Evolutionary conservation across 169 alveolate species (phyloP), one percentile per base, ranked within the genome.

Genomic region (Cryptosporidium meleagridis): DNA sequence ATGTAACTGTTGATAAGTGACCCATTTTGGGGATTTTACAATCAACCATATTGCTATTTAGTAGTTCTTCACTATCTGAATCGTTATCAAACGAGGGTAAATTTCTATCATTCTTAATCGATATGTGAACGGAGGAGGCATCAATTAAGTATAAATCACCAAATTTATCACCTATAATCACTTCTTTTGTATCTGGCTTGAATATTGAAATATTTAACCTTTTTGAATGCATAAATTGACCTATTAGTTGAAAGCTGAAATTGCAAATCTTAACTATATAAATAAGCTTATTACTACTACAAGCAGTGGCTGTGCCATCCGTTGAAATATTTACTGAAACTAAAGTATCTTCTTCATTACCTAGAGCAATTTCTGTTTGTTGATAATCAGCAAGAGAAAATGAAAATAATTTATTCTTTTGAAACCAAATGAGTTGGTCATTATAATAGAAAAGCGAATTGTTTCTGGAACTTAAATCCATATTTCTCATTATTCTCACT

Each of bases 1-100:
- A 80, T 26, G 89, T 80, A 44, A 80, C 37, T n/a, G 68, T 62
- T 26, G 89, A 80, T 62, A 80, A 29, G 35, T 80, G 89, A 26
- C 89, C 89, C 21, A 48, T 62, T 51, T 62, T 80, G 1, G 89
- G 89, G 23, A 41, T 59, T 29, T 62, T 23, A 8, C 29, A 37
- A 65, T 10, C 51, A 31, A 0, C 9, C 72, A 65, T 21, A 16
- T 35, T 31, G 18, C 9, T 80, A 6, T 61, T 67, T 26, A 21
- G 61, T 21, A 16, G 7, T 61, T 61, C 45, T 33, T 61, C 65
- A 5, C 39, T 48, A 26, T 29, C 62, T 23, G 10, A 23, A 16
- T 80, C 51, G 12, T 16, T 48, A 5, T 65, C 75, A 5, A 14
- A 37, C 8, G 26, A 35, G 6, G 59, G 6, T n/a, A 41, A 52